Conservation (phyloP, 257 asterid species). For the Coffea canephora region DNA sequence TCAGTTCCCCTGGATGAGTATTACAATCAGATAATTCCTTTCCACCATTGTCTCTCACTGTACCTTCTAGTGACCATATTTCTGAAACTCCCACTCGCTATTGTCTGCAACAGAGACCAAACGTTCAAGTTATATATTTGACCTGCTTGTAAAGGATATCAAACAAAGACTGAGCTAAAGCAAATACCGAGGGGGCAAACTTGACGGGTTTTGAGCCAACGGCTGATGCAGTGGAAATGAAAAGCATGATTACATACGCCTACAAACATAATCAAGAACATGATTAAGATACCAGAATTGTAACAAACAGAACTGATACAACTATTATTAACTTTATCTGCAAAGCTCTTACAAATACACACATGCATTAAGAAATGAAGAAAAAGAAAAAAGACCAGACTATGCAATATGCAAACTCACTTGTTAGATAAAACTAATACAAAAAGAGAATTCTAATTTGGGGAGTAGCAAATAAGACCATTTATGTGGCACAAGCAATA, state of each 20-base stretch:
- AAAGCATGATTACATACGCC: conserved; percentile 99
- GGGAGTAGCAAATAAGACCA: background rate
- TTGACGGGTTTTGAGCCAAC: conserved; percentile 99
- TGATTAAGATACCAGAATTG: background rate
- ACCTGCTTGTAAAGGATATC: background rate
- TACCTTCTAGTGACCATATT: conserved; percentile 73
- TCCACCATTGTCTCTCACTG: background rate
- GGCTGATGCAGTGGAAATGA: conserved; percentile 96
- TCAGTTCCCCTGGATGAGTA: background rate
- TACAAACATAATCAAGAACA: conserved; percentile 1
- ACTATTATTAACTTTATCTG: background rate
- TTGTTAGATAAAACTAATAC: background rate
- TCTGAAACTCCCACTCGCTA: conserved; percentile 99
- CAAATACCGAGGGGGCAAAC: conserved; percentile 83
- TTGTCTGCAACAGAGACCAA: conserved; percentile 49
- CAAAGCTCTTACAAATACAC: background rate
- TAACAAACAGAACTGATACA: background rate
- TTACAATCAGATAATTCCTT: background rate
- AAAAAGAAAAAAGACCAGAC: background rate
- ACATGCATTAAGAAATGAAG: background rate
- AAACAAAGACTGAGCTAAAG: background rate
- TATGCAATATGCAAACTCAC: background rate
- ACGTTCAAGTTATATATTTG: background rate
- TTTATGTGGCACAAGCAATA: background rate
- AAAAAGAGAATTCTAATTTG: background rate